A percentile compares a stretch with the other conserved stretches of the same genome.
These are phyloP conservation scores for Trametes elegans DNA, from an alignment of 768 basidiomycete species.

Conservation along the genomic window DNA sequence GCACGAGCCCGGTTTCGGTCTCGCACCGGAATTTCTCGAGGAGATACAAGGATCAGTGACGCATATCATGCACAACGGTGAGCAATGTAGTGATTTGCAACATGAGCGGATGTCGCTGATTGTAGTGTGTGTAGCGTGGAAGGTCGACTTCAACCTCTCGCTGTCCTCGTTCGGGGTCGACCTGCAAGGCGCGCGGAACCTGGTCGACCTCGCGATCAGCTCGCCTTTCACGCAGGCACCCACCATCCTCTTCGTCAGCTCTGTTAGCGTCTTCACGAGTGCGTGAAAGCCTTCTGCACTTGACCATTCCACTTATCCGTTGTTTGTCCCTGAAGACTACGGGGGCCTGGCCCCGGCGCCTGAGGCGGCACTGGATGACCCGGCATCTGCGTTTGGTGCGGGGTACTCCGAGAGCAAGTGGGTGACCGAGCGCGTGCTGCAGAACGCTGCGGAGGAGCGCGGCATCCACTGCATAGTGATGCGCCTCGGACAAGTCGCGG, in stretches of 20 bases:
- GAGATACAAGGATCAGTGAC: conserved; percentile 17
- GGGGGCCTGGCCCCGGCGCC: conserved; percentile 1
- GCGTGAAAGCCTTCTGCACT: too few relatives aligned
- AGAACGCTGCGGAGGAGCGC: conserved; percentile 21
- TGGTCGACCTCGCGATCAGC: conserved; percentile 17
- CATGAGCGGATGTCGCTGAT: not conserved
- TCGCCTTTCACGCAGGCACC: conserved; percentile 11
- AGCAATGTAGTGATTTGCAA: not conserved
- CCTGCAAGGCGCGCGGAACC: conserved; percentile 25
- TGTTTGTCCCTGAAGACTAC: not conserved
- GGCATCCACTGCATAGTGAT: conserved; percentile 27
- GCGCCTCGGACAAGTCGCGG: conserved; percentile 35
- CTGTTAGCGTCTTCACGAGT: conserved; percentile 15
- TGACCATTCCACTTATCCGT: too few relatives aligned
- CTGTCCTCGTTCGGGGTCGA: conserved; percentile 38
- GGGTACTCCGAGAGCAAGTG: conserved; percentile 34
- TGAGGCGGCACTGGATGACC: conserved; percentile 5
- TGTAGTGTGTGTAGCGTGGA: conserved; percentile 32
- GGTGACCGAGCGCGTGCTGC: conserved; percentile 33
- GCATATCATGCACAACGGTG: conserved; percentile 31
- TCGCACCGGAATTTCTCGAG: conserved; percentile 7
- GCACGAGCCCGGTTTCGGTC: conserved; percentile 17
- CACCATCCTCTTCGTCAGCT: conserved; percentile 8
- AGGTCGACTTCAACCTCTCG: conserved; percentile 41
- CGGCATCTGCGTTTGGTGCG: conserved; percentile 14